Evolutionary conservation across 257 asterid genomes (phyloP).

Genomic region (Ilex aquifolium): DNA sequence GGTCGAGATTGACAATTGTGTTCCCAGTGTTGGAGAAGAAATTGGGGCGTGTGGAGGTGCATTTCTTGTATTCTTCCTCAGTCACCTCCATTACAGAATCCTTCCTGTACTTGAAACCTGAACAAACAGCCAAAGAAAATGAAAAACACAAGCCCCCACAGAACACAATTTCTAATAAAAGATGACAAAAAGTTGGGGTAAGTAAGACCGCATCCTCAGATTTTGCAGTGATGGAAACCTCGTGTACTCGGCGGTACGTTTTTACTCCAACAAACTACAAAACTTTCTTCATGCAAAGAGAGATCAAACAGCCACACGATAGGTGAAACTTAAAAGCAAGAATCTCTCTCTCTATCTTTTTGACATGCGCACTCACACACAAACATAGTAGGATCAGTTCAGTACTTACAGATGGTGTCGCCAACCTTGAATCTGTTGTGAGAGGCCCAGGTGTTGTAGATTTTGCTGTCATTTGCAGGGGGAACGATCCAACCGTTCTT

Average conservation of each 20-base stretch:
- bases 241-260: too few species aligned
- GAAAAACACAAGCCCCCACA: background rate
- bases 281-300: too few species aligned
- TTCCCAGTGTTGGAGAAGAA: conserved; percentile 63
- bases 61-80: conserved; percentile 39
- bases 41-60: conserved; percentile 50
- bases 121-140: background rate
- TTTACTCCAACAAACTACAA: too few species aligned
- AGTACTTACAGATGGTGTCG: conserved; percentile 56
- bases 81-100: conserved; percentile 78
- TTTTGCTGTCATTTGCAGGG: conserved; percentile 24
- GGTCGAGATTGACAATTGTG: conserved; percentile 36
- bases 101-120: conserved; percentile 66
- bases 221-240: too few species aligned
- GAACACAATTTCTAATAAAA: background rate
- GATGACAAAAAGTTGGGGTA: too few species aligned
- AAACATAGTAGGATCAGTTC: too few species aligned
- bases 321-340: too few species aligned
- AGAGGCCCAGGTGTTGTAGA: conserved; percentile 66
- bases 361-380: too few species aligned
- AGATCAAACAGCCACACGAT: too few species aligned
- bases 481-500: conserved; percentile 61
- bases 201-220: too few species aligned
- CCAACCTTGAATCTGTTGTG: conserved; percentile 46
- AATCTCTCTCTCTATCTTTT: too few species aligned